Evolutionary conservation across 345 rosid species (phyloP).

Genomic region (Moricandia moricandioides): DNA sequence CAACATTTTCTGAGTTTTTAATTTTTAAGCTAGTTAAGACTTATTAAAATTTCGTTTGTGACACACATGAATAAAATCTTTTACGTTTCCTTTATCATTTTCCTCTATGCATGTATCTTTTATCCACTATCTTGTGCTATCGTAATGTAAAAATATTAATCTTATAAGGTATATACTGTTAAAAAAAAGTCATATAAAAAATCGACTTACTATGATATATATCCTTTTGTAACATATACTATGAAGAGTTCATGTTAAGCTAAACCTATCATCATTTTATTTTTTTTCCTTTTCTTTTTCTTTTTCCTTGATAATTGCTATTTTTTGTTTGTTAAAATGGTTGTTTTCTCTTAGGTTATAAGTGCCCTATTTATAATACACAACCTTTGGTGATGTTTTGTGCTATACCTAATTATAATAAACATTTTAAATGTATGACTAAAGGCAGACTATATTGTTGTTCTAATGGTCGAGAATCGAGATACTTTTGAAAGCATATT

Average conservation of each 20-base stretch:
- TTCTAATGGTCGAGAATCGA: constrained; percentile 1
- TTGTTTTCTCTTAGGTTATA: neutral
- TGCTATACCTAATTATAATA: neutral
- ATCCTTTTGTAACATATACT: no score
- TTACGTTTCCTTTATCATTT: neutral
- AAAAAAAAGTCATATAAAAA: neutral
- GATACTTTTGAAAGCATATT: constrained; percentile 27
- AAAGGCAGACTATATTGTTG: neutral
- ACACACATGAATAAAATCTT: constrained; percentile 6
- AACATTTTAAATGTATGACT: constrained; percentile 10
- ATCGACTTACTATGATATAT: neutral
- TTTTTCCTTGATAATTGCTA: neutral
- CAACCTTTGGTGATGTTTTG: constrained; percentile 6
- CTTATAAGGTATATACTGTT: neutral
- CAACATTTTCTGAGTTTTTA: constrained; percentile 25
- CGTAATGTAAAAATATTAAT: neutral
- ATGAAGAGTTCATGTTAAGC: constrained; percentile 6
- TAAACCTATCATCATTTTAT: neutral
- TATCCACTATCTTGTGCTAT: neutral
- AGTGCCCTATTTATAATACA: neutral
- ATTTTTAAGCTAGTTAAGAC: constrained; percentile 3
- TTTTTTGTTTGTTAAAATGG: neutral
- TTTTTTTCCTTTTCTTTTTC: neutral
- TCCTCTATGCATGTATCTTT: neutral
- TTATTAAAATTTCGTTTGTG: neutral